These are phyloP conservation scores for Chondrostereum purpureum DNA, from an alignment of 1,284 basidiomycete species.

Conservation along the genomic window DNA sequence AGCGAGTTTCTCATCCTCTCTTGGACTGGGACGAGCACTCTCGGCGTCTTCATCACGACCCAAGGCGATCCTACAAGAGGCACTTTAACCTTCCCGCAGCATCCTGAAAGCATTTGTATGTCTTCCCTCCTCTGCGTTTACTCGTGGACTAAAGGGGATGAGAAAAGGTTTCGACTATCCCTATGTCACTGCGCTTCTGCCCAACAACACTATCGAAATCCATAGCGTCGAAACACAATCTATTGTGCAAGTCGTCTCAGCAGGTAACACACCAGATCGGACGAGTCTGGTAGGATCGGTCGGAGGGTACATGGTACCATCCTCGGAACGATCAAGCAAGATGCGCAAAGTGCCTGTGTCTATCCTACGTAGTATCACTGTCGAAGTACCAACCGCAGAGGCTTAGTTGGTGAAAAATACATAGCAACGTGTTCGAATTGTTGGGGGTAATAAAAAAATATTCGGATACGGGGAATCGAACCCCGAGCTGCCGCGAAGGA, in stretches of 20 bases:
- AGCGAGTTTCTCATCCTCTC: constrained; percentile 78
- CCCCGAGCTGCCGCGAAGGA: constrained; percentile 49
- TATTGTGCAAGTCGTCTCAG: constrained; percentile 64
- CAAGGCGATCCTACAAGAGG: constrained; percentile 85
- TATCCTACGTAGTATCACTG: constrained; percentile 19
- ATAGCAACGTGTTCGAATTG: too few species aligned
- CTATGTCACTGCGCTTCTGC: constrained; percentile 71
- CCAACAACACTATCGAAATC: constrained; percentile 73
- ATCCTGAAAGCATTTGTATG: constrained; percentile 76
- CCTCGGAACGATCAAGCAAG: constrained; percentile 50
- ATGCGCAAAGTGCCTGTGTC: constrained; percentile 37
- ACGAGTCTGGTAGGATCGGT: constrained; percentile 40
- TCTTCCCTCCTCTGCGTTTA: constrained; percentile 12
- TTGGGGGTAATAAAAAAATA: not conserved
- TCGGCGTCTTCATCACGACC: constrained; percentile 81
- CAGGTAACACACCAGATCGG: constrained; percentile 33
- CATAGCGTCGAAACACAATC: constrained; percentile 74
- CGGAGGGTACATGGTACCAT: constrained; percentile 57
- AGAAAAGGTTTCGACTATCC: constrained; percentile 80
- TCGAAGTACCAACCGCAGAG: too few species aligned
- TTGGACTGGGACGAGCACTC: constrained; percentile 67
- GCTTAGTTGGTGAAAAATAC: too few species aligned
- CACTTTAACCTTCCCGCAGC: constrained; percentile 77
- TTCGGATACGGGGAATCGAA: constrained; percentile 46
- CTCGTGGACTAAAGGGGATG: constrained; percentile 1